Percentiles rank a stretch among this genome's conserved stretches.
Evolutionary conservation across 1,284 basidiomycete genomes (phyloP).

Genomic region (Cryptococcus sp.): DNA sequence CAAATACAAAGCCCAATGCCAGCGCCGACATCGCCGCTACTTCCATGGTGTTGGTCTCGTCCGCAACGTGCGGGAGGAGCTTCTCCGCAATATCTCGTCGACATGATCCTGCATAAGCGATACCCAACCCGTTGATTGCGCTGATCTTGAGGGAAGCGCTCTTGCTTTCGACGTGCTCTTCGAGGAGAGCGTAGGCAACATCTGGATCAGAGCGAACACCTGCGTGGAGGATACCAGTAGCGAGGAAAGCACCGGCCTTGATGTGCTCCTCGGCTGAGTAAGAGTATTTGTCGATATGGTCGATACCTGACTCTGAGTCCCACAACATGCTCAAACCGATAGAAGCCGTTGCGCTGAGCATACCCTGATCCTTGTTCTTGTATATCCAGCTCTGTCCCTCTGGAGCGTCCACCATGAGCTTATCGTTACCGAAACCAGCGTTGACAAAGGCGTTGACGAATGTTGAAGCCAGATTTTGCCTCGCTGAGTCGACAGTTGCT

Average conservation of each 20-base stretch:
- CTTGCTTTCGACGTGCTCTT: conserved; percentile 88
- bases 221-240: conserved; percentile 89
- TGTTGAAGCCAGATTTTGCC: conserved; percentile 91
- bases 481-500: conserved; percentile 84
- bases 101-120: conserved; percentile 92
- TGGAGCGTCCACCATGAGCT: conserved; percentile 93
- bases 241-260: conserved; percentile 95
- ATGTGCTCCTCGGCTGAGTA: conserved; percentile 96
- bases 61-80: conserved; percentile 76
- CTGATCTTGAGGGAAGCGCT: conserved; percentile 80
- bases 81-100: conserved; percentile 80
- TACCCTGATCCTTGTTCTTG: conserved; percentile 98
- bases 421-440: conserved; percentile 98
- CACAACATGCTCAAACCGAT: conserved; percentile 91
- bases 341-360: conserved; percentile 95
- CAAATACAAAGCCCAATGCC: conserved; percentile 91
- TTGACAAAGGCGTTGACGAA: conserved; percentile 99
- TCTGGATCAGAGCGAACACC: conserved; percentile 92
- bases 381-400: conserved; percentile 99
- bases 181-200: conserved; percentile 85
- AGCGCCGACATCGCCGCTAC: conserved; percentile 83
- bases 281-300: conserved; percentile 96
- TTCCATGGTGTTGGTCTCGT: conserved; percentile 84
- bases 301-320: conserved; percentile 94
- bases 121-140: conserved; percentile 83